These are phyloP conservation scores for Venturia nashicola DNA, from an alignment of 2,329 filamentous ascomycete species.

Conservation along the genomic window DNA sequence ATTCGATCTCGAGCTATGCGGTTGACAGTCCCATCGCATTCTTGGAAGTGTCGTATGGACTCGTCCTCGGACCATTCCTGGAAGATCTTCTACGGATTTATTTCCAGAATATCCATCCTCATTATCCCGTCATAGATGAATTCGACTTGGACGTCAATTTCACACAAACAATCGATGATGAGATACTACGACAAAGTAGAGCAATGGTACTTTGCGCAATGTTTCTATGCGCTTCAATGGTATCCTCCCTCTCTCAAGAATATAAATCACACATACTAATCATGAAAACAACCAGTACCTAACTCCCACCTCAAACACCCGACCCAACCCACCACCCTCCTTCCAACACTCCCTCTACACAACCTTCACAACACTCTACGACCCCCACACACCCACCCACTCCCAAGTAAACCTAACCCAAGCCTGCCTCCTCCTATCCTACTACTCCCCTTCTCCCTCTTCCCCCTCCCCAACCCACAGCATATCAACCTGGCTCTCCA, in stretches of 20 bases:
- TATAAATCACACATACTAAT: background rate
- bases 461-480: background rate
- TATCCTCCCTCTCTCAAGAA: background rate
- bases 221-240: slow-evolving; percentile 8
- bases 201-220: slow-evolving; percentile 6
- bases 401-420: background rate
- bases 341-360: background rate
- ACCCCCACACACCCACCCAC: background rate
- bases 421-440: slow-evolving; percentile 8
- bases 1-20: background rate
- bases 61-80: slow-evolving; percentile 8
- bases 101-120: slow-evolving; percentile 8
- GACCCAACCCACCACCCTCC: background rate
- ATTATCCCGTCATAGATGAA: slow-evolving; percentile 8
- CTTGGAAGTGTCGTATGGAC: background rate
- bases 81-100: background rate
- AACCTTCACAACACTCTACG: background rate
- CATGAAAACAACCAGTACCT: background rate
- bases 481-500: slow-evolving; percentile 2
- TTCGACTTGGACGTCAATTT: slow-evolving; percentile 6
- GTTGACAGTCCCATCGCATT: slow-evolving; percentile 4
- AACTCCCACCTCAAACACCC: background rate
- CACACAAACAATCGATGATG: background rate
- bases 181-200: background rate
- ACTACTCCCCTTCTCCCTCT: slow-evolving; percentile 6